Evolutionary conservation across 345 rosid species (phyloP).

Genomic region (Turnera subulata): DNA sequence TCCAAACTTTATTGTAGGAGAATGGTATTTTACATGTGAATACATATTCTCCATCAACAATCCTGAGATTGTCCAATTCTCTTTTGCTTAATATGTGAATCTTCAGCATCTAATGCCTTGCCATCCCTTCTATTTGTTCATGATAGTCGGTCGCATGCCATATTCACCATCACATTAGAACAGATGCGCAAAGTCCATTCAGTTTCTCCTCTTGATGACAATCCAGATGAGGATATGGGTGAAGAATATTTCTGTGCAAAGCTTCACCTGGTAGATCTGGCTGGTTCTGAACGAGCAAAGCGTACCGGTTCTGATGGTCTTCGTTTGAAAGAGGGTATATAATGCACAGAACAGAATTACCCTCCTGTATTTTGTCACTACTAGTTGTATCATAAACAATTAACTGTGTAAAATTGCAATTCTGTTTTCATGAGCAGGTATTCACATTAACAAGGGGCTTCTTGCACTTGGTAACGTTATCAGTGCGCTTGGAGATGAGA

Average conservation of each 20-base stretch:
- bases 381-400: not conserved
- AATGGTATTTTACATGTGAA: too few species aligned
- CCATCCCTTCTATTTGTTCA: constrained; percentile 32
- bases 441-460: constrained; percentile 94
- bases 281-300: constrained; percentile 96
- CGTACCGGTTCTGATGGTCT: constrained; percentile 93
- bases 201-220: constrained; percentile 38
- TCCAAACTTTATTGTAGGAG: too few species aligned
- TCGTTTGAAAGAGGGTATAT: constrained; percentile 90
- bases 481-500: constrained; percentile 96
- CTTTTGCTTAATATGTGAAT: not conserved
- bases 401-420: not conserved
- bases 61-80: too few species aligned
- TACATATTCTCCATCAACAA: too few species aligned
- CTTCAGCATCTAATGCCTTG: constrained; percentile 22
- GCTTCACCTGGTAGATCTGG: constrained; percentile 96
- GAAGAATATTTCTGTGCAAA: constrained; percentile 95
- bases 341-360: not conserved
- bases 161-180: constrained; percentile 92
- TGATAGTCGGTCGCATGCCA: constrained; percentile 96
- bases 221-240: constrained; percentile 50
- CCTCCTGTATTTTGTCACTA: too few species aligned
- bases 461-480: constrained; percentile 98
- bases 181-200: constrained; percentile 77
- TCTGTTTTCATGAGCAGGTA: constrained; percentile 42